phyloP scores from a whole-genome alignment of 2,329 filamentous ascomycete species.

The Scleromitrula shiraiana region DNA sequence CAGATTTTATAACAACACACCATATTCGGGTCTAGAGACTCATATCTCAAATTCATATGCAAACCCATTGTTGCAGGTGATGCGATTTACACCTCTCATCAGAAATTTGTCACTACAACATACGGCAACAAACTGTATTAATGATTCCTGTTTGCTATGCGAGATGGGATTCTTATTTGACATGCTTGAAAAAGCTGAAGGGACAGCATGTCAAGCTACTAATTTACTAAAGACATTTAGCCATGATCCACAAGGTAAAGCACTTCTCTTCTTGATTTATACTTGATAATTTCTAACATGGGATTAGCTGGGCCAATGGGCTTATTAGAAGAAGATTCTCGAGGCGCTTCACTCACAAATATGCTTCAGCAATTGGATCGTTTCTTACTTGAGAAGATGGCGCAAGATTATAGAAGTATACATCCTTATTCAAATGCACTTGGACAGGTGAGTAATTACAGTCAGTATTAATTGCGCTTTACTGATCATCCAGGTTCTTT shows the following conservation, averaged over 20 bases:
- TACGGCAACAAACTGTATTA: constrained; percentile 74
- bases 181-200: constrained; percentile 94
- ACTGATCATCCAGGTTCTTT: constrained; percentile 43
- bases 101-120: constrained; percentile 86
- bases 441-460: constrained; percentile 49
- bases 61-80: constrained; percentile 82
- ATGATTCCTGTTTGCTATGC: constrained; percentile 79
- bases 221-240: constrained; percentile 89
- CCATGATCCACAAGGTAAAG: constrained; percentile 63
- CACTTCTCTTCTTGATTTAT: background rate
- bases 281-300: constrained; percentile 15
- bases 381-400: constrained; percentile 77
- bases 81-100: constrained; percentile 82
- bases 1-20: constrained; percentile 90
- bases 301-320: constrained; percentile 59
- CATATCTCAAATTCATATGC: constrained; percentile 97
- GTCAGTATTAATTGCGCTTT: background rate
- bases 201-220: constrained; percentile 90
- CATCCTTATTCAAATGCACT: constrained; percentile 54
- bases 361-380: constrained; percentile 83
- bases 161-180: constrained; percentile 94
- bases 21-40: constrained; percentile 85
- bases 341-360: constrained; percentile 62
- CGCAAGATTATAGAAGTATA: constrained; percentile 66
- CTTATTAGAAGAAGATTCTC: constrained; percentile 75